Conservation (phyloP, 2,329 filamentous ascomycete genomes). For the Pseudocercospora eumusae region DNA sequence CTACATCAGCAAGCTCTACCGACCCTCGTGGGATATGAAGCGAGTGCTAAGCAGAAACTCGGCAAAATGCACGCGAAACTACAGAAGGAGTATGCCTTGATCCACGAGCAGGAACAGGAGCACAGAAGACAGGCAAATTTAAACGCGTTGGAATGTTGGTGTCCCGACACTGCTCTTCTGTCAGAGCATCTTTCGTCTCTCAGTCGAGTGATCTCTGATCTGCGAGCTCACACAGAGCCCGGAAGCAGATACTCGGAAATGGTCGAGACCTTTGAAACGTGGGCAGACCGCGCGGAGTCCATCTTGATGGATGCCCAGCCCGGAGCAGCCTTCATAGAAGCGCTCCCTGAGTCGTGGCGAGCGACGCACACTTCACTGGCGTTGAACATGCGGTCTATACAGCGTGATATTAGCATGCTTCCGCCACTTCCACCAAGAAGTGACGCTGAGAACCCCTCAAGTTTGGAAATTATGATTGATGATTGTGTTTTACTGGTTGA, state of each 20-base stretch:
- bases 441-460: constrained; percentile 37
- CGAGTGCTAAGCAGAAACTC: constrained; percentile 52
- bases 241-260: constrained; percentile 59
- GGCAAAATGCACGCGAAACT: constrained; percentile 34
- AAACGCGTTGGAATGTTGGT: constrained; percentile 57
- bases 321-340: constrained; percentile 56
- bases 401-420: constrained; percentile 52
- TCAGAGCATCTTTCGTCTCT: constrained; percentile 61
- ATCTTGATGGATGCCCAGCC: constrained; percentile 19
- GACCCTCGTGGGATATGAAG: constrained; percentile 56
- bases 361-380: constrained; percentile 57
- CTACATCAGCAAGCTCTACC: constrained; percentile 58
- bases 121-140: constrained; percentile 54
- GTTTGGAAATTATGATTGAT: constrained; percentile 52
- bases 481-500: constrained; percentile 54
- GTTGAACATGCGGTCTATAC: constrained; percentile 59
- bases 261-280: constrained; percentile 61
- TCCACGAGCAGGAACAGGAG: constrained; percentile 34
- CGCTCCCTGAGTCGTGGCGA: constrained; percentile 60
- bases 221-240: constrained; percentile 60
- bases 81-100: constrained; percentile 39
- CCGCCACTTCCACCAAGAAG: constrained; percentile 36
- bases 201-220: constrained; percentile 57
- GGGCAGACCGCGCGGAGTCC: constrained; percentile 47
- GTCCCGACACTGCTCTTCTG: constrained; percentile 43